These are phyloP conservation scores for Penicillium paneum DNA, from an alignment of 2,329 filamentous ascomycete genomes.

Conservation along the genomic window DNA sequence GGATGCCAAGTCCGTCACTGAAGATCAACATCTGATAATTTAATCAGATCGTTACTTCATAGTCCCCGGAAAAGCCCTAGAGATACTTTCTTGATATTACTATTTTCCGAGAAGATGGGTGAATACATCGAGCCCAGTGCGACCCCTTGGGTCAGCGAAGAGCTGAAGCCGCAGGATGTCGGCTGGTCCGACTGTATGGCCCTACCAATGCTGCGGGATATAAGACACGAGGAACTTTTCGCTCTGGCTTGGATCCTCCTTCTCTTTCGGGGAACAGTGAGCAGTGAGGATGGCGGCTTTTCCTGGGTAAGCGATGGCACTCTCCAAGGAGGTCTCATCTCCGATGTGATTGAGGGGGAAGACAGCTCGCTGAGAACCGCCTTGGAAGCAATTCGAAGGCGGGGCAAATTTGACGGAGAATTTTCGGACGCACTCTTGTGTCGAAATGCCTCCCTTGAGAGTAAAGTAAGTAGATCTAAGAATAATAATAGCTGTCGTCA, in stretches of 20 bases:
- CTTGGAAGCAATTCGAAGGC: background rate
- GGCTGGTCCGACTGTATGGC: background rate
- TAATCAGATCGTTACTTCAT: background rate
- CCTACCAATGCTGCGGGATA: background rate
- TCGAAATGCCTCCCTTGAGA: background rate
- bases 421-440: background rate
- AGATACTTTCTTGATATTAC: background rate
- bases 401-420: background rate
- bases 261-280: background rate
- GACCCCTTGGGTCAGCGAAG: background rate
- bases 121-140: conserved; percentile 2
- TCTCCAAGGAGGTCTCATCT: background rate
- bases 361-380: background rate
- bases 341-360: background rate
- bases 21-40: background rate
- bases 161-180: background rate
- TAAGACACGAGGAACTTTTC: background rate
- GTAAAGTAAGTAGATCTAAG: background rate
- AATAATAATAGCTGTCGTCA: background rate
- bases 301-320: background rate
- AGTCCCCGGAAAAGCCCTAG: background rate
- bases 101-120: background rate
- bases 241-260: background rate
- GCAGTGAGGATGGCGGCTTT: background rate
- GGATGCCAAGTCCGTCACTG: background rate